Evolutionary conservation across 768 basidiomycete genomes (phyloP), one percentile per base, ranked within the genome.

Genomic region (Tylopilus rubrobrunneus): DNA sequence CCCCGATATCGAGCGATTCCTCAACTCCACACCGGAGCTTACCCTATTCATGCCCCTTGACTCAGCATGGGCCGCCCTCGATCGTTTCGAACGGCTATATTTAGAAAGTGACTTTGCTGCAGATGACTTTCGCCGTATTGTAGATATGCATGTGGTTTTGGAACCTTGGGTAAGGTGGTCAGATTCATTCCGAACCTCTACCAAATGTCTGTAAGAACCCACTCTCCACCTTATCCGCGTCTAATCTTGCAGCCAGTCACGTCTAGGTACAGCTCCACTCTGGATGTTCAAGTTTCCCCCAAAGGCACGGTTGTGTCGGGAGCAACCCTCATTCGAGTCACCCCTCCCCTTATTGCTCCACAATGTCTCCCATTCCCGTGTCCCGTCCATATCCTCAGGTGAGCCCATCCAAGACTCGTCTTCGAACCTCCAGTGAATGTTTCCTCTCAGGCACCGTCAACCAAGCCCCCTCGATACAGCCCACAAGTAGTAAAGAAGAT

Each of bases 21-120:
- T 97, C 40, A 85, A 86, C 51, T 76, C 74, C 42, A 84, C 86
- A 0, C 72, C 89, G 5, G 83, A 86, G 63, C 71, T 96, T 43
- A 97, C 97, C 0, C 60, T 98, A 28, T 99, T 99, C 68, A 80
- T 96, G 7, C 96, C 97, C 1, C 77, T 87, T 25, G 81, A 97
- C 67, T 71, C 80, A 34, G 97, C 96, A 12, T 98, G 92, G 86
- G 71, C 84, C n/a, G 71, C 70, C 10, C 74, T 99, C 34, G 80
- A 90, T 56, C 77, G 76, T 9, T 80, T 91, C 48, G 94, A 98
- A 67, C 82, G 86, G 43, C 68, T 89, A 4, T 99, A 97, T 68
- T 77, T 99, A 12, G 90, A 95, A 71, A 93, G 90, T 61, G 83
- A 84, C 55, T 96, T 87, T 61, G 91, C 95, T 1, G 74, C 80